Percentiles rank a stretch among this genome's conserved stretches.
Evolutionary conservation across 2,329 filamentous ascomycete species (phyloP).

Genomic region (Ceratocystis smalleyi): DNA sequence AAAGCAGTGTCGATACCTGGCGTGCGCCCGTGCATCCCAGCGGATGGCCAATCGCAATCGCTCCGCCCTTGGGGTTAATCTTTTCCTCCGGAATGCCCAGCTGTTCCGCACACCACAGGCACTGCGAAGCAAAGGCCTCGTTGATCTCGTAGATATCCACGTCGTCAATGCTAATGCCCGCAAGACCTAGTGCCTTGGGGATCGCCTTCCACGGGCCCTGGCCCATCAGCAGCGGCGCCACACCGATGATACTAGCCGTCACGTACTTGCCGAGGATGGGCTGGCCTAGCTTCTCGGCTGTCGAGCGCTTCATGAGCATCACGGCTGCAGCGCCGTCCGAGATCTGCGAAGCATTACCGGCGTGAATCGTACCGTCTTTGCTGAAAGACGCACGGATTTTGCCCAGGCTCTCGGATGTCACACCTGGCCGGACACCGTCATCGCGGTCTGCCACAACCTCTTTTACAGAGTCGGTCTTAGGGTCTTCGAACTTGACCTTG

Average conservation of each 20-base stretch:
- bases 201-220: slow-evolving; percentile 93
- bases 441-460: slow-evolving; percentile 71
- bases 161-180: slow-evolving; percentile 72
- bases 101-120: slow-evolving; percentile 82
- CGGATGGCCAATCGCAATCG: slow-evolving; percentile 91
- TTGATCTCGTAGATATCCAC: slow-evolving; percentile 99
- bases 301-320: slow-evolving; percentile 85
- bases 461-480: slow-evolving; percentile 75
- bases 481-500: slow-evolving; percentile 75
- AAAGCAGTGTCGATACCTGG: slow-evolving; percentile 82
- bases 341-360: slow-evolving; percentile 89
- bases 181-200: slow-evolving; percentile 75
- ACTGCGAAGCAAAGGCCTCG: slow-evolving; percentile 94
- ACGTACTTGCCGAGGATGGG: slow-evolving; percentile 87
- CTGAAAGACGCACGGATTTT: slow-evolving; percentile 87
- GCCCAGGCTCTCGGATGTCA: slow-evolving; percentile 72
- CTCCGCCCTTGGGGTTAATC: slow-evolving; percentile 93
- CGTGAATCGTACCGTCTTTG: slow-evolving; percentile 86
- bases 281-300: slow-evolving; percentile 76
- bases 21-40: slow-evolving; percentile 86
- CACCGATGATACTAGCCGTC: slow-evolving; percentile 67
- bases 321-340: slow-evolving; percentile 92
- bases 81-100: slow-evolving; percentile 69
- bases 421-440: slow-evolving; percentile 71
- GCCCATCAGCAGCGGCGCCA: slow-evolving; percentile 89